Conservation (phyloP, 2,329 filamentous ascomycete genomes). For the Diaporthe capsici region DNA sequence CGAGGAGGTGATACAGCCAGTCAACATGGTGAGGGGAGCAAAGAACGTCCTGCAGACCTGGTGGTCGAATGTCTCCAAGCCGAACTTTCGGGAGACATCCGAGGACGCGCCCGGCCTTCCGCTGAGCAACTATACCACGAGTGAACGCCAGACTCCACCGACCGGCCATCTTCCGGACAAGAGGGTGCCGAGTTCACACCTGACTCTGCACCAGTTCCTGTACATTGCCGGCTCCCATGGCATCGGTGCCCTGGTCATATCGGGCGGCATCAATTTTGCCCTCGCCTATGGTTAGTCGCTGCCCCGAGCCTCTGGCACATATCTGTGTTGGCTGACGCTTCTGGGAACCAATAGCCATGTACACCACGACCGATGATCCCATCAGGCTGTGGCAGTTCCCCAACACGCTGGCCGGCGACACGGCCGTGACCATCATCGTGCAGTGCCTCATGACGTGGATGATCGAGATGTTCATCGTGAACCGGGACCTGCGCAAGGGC, state of each 20-base stretch:
- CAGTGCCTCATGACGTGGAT: slow-evolving; percentile 67
- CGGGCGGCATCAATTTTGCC: slow-evolving; percentile 66
- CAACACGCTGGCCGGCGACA: slow-evolving; percentile 65
- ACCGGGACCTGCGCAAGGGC: slow-evolving; percentile 60
- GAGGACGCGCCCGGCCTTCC: slow-evolving; percentile 27
- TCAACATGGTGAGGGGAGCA: slow-evolving; percentile 23
- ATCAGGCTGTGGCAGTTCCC: slow-evolving; percentile 65
- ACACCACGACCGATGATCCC: slow-evolving; percentile 57
- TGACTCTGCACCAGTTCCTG: slow-evolving; percentile 61
- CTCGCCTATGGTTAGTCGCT: slow-evolving; percentile 62
- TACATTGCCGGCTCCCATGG: slow-evolving; percentile 65
- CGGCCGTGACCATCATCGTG: slow-evolving; percentile 64
- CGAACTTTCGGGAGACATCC: slow-evolving; percentile 28
- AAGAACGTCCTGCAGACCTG: slow-evolving; percentile 30
- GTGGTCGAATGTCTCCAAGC: slow-evolving; percentile 34
- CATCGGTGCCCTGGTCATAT: slow-evolving; percentile 61
- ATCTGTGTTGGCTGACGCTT: slow-evolving; percentile 36
- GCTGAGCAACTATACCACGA: slow-evolving; percentile 23
- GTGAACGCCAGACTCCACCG: slow-evolving; percentile 2
- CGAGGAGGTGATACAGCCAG: slow-evolving; percentile 9
- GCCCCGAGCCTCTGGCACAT: not conserved
- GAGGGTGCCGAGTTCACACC: slow-evolving; percentile 52
- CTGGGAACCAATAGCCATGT: slow-evolving; percentile 58
- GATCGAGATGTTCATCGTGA: slow-evolving; percentile 63
- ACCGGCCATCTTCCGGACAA: slow-evolving; percentile 10